A percentile compares a stretch with the other conserved stretches of the same genome.
phyloP scores from a whole-genome alignment of 805 yeast genomes.

The Starmerella geochares region DNA sequence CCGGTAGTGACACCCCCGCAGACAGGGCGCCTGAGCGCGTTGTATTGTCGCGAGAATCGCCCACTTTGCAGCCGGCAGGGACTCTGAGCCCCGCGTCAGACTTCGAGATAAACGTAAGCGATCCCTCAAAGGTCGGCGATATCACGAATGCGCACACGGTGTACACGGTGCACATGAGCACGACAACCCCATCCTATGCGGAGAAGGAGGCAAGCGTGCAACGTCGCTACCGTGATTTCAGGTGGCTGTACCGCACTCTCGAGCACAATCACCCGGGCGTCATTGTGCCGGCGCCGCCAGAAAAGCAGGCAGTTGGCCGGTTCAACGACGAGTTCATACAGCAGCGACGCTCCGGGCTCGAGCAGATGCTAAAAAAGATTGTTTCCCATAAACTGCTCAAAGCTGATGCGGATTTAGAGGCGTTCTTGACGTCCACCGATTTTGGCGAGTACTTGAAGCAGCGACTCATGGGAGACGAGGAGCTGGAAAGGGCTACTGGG shows the following conservation, averaged over 20 bases:
- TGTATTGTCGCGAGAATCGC: not conserved
- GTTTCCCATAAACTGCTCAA: conserved; percentile 47
- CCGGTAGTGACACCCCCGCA: not conserved
- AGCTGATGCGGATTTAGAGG: conserved; percentile 61
- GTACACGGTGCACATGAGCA: conserved; percentile 60
- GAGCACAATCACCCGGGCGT: conserved; percentile 80
- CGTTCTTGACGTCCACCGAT: conserved; percentile 67
- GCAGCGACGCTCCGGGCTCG: conserved; percentile 70
- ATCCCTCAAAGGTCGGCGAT: conserved; percentile 54
- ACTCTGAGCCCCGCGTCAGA: not conserved
- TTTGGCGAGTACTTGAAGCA: conserved; percentile 57
- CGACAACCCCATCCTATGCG: conserved; percentile 37
- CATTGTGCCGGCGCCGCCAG: conserved; percentile 92
- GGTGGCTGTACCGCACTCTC: conserved; percentile 87
- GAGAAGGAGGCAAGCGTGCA: conserved; percentile 49
- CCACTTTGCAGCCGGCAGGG: not conserved
- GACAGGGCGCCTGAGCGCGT: not conserved
- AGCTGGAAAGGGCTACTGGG: conserved; percentile 31
- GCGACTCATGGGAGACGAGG: conserved; percentile 38
- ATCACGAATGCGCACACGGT: conserved; percentile 80
- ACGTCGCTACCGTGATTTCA: conserved; percentile 80
- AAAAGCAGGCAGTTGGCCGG: conserved; percentile 84
- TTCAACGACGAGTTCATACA: conserved; percentile 86
- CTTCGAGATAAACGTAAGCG: conserved; percentile 20
- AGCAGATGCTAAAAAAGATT: conserved; percentile 73